These are phyloP conservation scores for Onygena corvina DNA, from an alignment of 2,329 filamentous ascomycete species.

Conservation along the genomic window DNA sequence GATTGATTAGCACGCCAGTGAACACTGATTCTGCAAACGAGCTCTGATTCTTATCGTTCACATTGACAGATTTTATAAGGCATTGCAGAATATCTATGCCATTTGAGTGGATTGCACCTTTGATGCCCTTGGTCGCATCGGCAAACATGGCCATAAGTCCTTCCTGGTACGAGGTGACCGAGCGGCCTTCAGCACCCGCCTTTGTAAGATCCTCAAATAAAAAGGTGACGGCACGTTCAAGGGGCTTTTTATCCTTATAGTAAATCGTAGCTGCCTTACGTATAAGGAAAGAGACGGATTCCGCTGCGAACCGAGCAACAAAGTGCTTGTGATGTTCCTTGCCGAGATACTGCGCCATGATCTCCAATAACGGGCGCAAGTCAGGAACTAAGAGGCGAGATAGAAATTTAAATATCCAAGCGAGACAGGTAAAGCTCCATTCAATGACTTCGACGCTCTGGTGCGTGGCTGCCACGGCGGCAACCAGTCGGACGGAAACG, in stretches of 20 bases:
- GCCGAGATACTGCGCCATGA: constrained; percentile 74
- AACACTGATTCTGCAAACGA: constrained; percentile 48
- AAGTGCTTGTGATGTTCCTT: constrained; percentile 71
- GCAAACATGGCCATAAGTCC: constrained; percentile 87
- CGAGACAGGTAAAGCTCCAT: constrained; percentile 88
- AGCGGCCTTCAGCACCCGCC: constrained; percentile 23
- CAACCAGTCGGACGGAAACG: constrained; percentile 60
- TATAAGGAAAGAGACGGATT: constrained; percentile 86
- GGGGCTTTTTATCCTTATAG: constrained; percentile 56
- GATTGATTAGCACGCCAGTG: constrained; percentile 63
- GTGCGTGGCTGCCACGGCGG: constrained; percentile 63
- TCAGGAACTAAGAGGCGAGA: constrained; percentile 78
- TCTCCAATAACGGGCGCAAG: constrained; percentile 67
- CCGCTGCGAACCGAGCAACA: constrained; percentile 82
- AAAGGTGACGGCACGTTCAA: constrained; percentile 59
- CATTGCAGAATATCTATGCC: constrained; percentile 43
- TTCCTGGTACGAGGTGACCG: constrained; percentile 56
- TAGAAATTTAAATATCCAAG: constrained; percentile 95
- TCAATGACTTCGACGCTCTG: constrained; percentile 83
- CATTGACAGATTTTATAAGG: constrained; percentile 31
- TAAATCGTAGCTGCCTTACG: constrained; percentile 74
- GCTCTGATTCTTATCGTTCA: constrained; percentile 22
- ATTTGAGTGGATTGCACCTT: constrained; percentile 47
- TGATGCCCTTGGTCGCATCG: constrained; percentile 59
- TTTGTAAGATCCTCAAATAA: constrained; percentile 54